Evolutionary conservation across 1,284 basidiomycete genomes (phyloP), one percentile per base, ranked within the genome.

Genomic region (Leccinum fallax): DNA sequence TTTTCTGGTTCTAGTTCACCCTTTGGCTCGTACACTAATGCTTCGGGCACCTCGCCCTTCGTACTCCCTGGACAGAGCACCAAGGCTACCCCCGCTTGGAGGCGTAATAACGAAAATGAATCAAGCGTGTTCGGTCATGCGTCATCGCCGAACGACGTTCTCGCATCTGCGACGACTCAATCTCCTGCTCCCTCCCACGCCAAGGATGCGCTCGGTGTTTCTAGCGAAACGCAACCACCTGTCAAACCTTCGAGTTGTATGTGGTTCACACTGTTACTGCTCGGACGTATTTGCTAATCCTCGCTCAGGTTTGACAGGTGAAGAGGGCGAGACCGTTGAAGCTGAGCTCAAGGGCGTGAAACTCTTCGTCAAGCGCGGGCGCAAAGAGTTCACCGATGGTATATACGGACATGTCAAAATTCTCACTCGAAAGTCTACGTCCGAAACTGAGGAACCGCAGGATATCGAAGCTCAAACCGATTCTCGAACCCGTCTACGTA

Each of bases 371-470:
- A 88, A 87, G 69, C 84, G 86, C 10, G 87, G 86, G 36, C 74
- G 76, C 48, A 83, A 79, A 62, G 80, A 83, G 19, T 89, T 87
- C 67, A 80, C 81, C 28, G 81, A 82, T 55, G 86, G 84, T 4
- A 83, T 88, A 68, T 70, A 80, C n/a, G 87, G 87, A 0, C 81
- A 85, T 65, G 67, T 86, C 65, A 88, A 87, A 69, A 71, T 87
- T 15, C 78, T 89, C 32, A 74, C 79, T 21, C 76, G 80, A 65
- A 80, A 62, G 53, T 49, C 67, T 13, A 9, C 19, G 30, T 49
- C 61, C 4, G 13, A 1, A 48, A 49, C 48, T 7, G 60, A 19
- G 46, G 46, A 58, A 46, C 9, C 34, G 16, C 56, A 59, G 19
- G 53, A 13, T 11, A 55, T 55, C 55, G 62, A 66, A 30, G 34